A percentile compares a stretch with the other conserved stretches of the same genome.
Conservation (phyloP, 1,139 yeast species). For the Geotrichum klebahnii region DNA sequence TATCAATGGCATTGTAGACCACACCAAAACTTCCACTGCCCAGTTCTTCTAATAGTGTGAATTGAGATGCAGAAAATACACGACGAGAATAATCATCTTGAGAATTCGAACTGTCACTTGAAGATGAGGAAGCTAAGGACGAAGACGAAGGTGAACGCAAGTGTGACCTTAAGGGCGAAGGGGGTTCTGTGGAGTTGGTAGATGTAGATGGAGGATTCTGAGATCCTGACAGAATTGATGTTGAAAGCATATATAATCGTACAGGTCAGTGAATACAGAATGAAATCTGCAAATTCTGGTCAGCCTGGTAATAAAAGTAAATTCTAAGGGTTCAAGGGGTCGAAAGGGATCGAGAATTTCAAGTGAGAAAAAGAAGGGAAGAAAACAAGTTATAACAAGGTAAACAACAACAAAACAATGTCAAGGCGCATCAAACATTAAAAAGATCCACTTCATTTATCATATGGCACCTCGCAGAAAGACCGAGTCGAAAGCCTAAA, state of each 20-base stretch:
- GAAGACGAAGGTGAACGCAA: background rate
- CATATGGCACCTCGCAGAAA: too few species aligned
- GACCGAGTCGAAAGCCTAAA: too few species aligned
- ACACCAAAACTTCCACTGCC: conserved; percentile 90
- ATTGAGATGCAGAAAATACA: conserved; percentile 46
- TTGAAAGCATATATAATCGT: background rate
- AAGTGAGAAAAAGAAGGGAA: too few species aligned
- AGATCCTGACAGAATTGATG: background rate
- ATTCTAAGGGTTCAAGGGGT: too few species aligned
- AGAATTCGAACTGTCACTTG: conserved; percentile 1
- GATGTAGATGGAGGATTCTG: background rate
- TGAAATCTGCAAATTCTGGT: too few species aligned
- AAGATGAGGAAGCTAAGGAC: background rate
- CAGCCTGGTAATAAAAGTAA: too few species aligned
- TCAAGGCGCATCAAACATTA: too few species aligned
- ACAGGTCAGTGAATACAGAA: background rate
- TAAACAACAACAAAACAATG: too few species aligned
- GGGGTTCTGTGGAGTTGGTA: background rate
- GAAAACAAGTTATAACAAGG: too few species aligned
- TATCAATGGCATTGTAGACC: conserved; percentile 69
- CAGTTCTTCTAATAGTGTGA: conserved; percentile 65
- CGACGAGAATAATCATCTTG: conserved; percentile 25
- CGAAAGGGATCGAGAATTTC: too few species aligned
- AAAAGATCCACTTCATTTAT: too few species aligned
- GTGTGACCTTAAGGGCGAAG: conserved; percentile 2